Evolutionary conservation across 2,329 filamentous ascomycete species (phyloP), one percentile per base, ranked within the genome.

Genomic region (Metarhizium guizhouense): DNA sequence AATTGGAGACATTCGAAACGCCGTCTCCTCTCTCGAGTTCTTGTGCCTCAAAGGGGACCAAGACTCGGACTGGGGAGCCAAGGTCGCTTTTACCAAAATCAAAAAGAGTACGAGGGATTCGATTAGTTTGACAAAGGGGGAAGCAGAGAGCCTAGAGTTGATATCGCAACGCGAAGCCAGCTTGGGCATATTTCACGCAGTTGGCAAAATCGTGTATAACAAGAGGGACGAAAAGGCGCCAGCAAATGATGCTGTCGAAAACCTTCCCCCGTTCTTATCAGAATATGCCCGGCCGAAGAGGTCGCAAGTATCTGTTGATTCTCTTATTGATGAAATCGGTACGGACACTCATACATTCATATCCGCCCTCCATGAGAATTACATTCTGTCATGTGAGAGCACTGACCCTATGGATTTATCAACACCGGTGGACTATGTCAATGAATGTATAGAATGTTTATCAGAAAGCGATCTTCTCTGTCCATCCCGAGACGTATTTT

Each of bases 121-220:
- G 20, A 75, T 83, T 8, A 72, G 74, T 3, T 70, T 95, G 56
- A 96, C 91, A 0, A 80, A 81, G 58, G 85, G 87, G 65, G 94
- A 97, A 68, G 77, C 82, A 57, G 87, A 95, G 59, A 92, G 85
- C 5, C 71, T 97, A 10, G 84, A 90, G 65, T 75, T 94, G 57
- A 82, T 97, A 25, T 90, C 88, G 1, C 90, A 92, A 65, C 83
- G 94, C 55, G 94, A 97, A 72, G 86, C 88, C 16, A 96, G 87
- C 59, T 76, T 99, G 3, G 94, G 93, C 1, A 90, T 99, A 52
- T 99, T 99, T 66, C 94, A 99, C 68, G 91, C 94, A 0, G 88
- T 97, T 13, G 94, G 93, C 3, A 96, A 94, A 67, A 89, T 99
- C 2, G 86, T 97, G 1, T 95, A 97, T 74, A 99, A 99, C 74